phyloP scores from a whole-genome alignment of 306 rosid species.

The Vigna trinervia region DNA sequence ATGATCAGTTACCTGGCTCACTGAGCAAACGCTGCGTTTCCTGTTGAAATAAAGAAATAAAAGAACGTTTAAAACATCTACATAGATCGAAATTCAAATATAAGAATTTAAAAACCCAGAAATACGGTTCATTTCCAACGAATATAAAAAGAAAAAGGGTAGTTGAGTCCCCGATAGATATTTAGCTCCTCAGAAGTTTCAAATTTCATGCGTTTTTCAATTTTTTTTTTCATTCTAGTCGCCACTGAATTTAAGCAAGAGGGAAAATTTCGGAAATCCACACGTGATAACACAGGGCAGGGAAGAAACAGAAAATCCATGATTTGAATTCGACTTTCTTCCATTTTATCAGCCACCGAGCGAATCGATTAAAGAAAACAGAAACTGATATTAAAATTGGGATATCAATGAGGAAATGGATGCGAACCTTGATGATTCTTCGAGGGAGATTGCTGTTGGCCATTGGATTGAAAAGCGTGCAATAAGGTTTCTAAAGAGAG shows the following conservation, averaged over 20 bases:
- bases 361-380: conserved; percentile 39
- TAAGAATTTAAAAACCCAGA: conserved; percentile 37
- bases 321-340: too few species aligned
- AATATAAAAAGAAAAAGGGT: conserved; percentile 31
- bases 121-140: neutral
- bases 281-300: neutral
- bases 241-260: conserved; percentile 15
- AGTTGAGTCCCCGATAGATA: neutral
- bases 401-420: conserved; percentile 45
- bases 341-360: too few species aligned
- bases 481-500: conserved; percentile 60
- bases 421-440: conserved; percentile 72
- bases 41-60: conserved; percentile 50
- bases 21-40: conserved; percentile 97
- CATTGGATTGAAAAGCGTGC: conserved; percentile 72
- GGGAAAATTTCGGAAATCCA: neutral
- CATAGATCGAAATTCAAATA: neutral
- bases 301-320: too few species aligned
- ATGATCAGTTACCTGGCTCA: conserved; percentile 75
- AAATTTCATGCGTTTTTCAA: neutral
- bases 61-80: conserved; percentile 32
- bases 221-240: neutral
- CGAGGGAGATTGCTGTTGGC: conserved; percentile 96
- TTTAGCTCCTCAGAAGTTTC: neutral
- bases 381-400: conserved; percentile 49